Evolutionary conservation across 345 rosid species (phyloP), one percentile per base, ranked within the genome.

Genomic region (Brassica incana): DNA sequence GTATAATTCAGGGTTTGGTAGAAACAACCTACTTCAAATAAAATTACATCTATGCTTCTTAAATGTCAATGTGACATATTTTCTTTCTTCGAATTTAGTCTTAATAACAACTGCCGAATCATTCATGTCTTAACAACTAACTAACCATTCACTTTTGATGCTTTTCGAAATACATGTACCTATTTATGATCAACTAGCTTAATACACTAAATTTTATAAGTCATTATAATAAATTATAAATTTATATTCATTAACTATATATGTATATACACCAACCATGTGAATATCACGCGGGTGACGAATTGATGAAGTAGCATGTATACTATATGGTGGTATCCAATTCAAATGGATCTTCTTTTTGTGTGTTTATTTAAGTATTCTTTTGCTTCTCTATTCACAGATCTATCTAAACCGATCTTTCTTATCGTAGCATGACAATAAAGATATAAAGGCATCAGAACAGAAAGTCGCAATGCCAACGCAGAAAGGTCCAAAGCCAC

Each of bases 231-330:
- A 71, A 16, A 60, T 38, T 11, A 11, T 5, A 59, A 15, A 23
- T 38, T 6, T 58, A 15, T 29, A 25, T 27, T 69, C 38, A 64
- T 18, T 16, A 36, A 38, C 10, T 61, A 35, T 61, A 50, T 65
- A 3, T 67, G 35, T 15, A 3, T 38, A 20, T 23, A 16, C 58
- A 56, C 58, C 58, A 54, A 23, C 73, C 71, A 73, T 66, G 18
- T 71, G 76, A 43, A 66, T 71, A 71, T 76, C 83, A 80, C 83
- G 71, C 76, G 83, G 80, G 72, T 75, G 83, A 80, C 80, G 83
- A 75, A 18, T 71, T 75, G 76, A 63, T 74, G 83, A 68, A 62
- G 32, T 32, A 80, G 6, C 60, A 68, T 25, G 35, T 74, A 61
- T 50, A 69, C 20, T 16, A 15, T 62, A 70, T 80, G 63, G 72